A percentile compares a stretch with the other conserved stretches of the same genome.
phyloP scores from a whole-genome alignment of 495 filamentous ascomycete species.

The Chaetomidium leptoderma region DNA sequence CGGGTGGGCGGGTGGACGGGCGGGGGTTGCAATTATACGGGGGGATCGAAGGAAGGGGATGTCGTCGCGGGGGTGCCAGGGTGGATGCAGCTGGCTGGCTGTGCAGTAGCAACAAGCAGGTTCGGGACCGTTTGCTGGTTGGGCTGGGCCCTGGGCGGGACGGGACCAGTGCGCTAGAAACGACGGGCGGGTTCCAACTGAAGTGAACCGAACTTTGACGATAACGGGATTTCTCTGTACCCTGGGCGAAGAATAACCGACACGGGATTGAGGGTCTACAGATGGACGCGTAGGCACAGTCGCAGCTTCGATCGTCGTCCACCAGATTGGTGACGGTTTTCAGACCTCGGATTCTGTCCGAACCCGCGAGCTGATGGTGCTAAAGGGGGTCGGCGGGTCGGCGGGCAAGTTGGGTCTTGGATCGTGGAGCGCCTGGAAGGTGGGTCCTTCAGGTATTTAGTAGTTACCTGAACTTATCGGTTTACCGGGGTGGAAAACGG shows the following conservation, averaged over 20 bases:
- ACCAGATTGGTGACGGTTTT: not conserved
- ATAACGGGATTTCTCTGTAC: too few species aligned
- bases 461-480: not conserved
- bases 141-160: not conserved
- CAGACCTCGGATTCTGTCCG: not conserved
- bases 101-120: not conserved
- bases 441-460: not conserved
- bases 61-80: not conserved
- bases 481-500: conserved; percentile 3
- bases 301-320: too few species aligned
- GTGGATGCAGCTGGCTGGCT: not conserved
- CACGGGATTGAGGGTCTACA: not conserved
- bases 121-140: not conserved
- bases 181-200: not conserved
- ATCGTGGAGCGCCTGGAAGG: not conserved
- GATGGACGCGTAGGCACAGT: too few species aligned
- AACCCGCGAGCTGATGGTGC: not conserved
- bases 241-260: too few species aligned
- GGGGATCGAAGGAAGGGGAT: too few species aligned
- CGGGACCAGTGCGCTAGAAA: not conserved
- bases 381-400: conserved; percentile 6
- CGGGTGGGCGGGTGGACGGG: too few species aligned
- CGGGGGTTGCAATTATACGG: too few species aligned
- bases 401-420: not conserved
- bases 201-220: not conserved